Evolutionary conservation across 768 basidiomycete species (phyloP).

Genomic region (Termitomyces bulborhizus): DNA sequence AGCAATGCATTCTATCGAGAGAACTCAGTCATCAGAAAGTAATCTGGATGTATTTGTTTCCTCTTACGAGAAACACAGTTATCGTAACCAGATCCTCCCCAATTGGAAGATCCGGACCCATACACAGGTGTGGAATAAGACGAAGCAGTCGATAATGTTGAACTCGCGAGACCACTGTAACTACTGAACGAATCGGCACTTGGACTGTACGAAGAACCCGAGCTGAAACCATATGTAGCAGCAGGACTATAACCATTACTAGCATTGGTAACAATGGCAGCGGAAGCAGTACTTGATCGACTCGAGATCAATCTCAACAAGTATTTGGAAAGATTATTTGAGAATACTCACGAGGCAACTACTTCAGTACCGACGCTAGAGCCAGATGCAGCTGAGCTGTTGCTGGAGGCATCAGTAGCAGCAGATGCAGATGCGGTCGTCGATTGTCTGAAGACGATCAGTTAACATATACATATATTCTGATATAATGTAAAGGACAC

Average conservation of each 20-base stretch:
- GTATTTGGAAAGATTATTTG: neutral
- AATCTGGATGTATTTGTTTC: neutral
- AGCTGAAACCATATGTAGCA: constrained; percentile 11
- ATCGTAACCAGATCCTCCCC: constrained; percentile 53
- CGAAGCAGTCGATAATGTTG: constrained; percentile 18
- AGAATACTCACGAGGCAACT: constrained; percentile 28
- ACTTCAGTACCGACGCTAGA: constrained; percentile 22
- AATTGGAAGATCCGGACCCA: constrained; percentile 57
- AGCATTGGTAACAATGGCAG: neutral
- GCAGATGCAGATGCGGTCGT: neutral
- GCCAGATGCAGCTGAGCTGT: constrained; percentile 9
- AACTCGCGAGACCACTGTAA: constrained; percentile 14
- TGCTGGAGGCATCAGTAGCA: neutral
- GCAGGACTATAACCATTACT: constrained; percentile 9
- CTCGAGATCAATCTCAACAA: neutral
- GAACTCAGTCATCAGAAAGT: constrained; percentile 1
- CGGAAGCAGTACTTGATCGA: neutral
- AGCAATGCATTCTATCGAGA: constrained; percentile 54
- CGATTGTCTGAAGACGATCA: constrained; percentile 1
- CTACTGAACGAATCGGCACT: constrained; percentile 16
- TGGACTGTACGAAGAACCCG: constrained; percentile 17
- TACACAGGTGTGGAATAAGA: constrained; percentile 42
- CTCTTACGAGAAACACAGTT: constrained; percentile 66
- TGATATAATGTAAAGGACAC: neutral
- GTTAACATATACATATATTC: neutral